Conservation (phyloP, 176 grass and related monocot genomes). For the Bonia amplexicaulis region DNA sequence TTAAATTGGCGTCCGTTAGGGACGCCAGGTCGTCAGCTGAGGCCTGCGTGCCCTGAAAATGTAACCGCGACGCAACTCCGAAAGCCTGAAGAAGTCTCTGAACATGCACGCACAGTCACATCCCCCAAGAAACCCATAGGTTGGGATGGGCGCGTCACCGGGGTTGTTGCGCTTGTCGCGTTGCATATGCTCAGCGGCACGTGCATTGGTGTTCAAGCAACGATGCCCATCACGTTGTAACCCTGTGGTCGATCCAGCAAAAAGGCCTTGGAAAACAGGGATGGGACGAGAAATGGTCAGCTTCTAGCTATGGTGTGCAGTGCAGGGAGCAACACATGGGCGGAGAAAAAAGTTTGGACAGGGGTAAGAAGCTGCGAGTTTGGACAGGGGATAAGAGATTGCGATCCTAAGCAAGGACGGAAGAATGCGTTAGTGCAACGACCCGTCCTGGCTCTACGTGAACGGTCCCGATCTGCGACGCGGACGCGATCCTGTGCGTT, state of each 20-base stretch:
- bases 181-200: neutral
- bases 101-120: neutral
- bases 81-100: neutral
- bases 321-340: neutral
- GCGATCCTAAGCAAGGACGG: conserved; percentile 13
- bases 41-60: neutral
- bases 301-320: neutral
- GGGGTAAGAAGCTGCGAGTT: conserved; percentile 7
- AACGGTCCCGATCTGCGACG: neutral
- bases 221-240: neutral
- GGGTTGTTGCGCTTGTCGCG: conserved; percentile 32
- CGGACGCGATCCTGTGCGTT: conserved; percentile 14
- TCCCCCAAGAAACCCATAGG: neutral
- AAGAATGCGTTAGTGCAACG: neutral
- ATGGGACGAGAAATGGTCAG: conserved; percentile 11
- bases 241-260: neutral
- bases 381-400: neutral
- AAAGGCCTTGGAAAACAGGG: conserved; percentile 1
- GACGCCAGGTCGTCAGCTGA: neutral
- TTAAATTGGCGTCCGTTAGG: neutral
- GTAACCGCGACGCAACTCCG: neutral
- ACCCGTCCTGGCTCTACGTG: neutral
- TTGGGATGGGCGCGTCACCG: conserved; percentile 38
- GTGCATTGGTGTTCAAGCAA: conserved; percentile 35
- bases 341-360: neutral